Conservation (phyloP, 768 basidiomycete genomes). For the Boletus fagicola region DNA sequence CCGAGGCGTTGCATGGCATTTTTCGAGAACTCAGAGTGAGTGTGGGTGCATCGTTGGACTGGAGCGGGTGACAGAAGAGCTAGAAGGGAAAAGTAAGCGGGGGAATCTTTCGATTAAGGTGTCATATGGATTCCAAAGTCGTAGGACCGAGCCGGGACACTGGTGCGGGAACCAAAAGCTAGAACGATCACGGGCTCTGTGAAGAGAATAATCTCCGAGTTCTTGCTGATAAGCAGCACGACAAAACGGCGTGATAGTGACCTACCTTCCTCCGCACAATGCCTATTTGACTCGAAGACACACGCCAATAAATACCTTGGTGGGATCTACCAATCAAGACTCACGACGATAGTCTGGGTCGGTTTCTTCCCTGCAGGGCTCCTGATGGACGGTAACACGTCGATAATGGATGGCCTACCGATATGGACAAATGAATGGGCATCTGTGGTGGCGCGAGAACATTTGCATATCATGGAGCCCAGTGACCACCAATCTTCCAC, state of each 20-base stretch:
- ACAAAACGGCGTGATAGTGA: not conserved
- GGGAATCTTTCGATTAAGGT: not conserved
- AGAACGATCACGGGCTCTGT: too few species aligned
- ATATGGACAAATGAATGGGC: not conserved
- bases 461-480: not conserved
- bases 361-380: not conserved
- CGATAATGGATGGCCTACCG: not conserved
- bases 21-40: not conserved
- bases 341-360: not conserved
- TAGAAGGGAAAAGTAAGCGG: not conserved
- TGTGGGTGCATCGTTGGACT: not conserved
- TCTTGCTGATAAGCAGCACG: not conserved
- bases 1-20: not conserved
- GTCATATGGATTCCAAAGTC: not conserved
- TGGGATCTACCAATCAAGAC: not conserved
- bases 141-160: not conserved
- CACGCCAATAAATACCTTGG: not conserved
- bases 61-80: not conserved
- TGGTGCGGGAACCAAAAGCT: not conserved
- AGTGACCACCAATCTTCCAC: not conserved
- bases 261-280: slow-evolving; percentile 3
- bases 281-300: slow-evolving; percentile 1
- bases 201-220: not conserved
- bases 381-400: not conserved
- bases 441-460: not conserved